Base-by-base conservation (phyloP, 345 rosid genomes). In the Melastoma malabathricum region DNA sequence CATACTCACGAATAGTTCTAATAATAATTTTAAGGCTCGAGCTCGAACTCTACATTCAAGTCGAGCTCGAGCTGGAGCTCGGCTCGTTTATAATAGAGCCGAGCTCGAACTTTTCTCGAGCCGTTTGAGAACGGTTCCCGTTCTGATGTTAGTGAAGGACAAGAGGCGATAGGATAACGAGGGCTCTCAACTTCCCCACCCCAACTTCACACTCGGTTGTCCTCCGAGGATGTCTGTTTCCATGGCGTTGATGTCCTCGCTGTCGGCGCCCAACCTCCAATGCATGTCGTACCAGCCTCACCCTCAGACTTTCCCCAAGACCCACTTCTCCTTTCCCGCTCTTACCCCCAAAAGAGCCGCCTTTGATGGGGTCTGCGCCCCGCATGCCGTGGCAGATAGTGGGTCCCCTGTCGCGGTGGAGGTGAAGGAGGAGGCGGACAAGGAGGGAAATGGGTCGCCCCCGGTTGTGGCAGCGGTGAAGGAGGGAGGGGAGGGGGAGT, bases 221-320 rank as follows among this genome's bases (percentile, higher is more conserved):
- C 34, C 43, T 5, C 9, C 17, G 12, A 10, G 15, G 39, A 79
- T 79, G 76, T 70, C 89, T 41, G 66, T 72, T 43, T 78, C 92
- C 71, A 75, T 70, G 77, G 72, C 82, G 56, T 47, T 71, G 47
- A 74, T 75, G 48, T 72, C 84, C 64, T 67, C 79, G 49, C 57
- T 71, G 16, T 18, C 55, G 14, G 38, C 64, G 9, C 61, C 66
- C 50, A 55, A 46, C 3, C 60, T 56, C 19, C 27, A 63, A 53
- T 59, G 67, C 46, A 50, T 74, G 59, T 57, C 79, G 19, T 63
- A 60, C 0, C 55, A 63, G 43, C 51, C 63, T 50, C 71, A 47
- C n/a, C 18, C 53, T 44, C 60, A 67, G 47, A 64, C 75, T 64
- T 60, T 60, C 39, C 55, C 68, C 63, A 34, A 34, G 12, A 45